phyloP scores from a whole-genome alignment of 352 stramenopile species.

The Stramenopiles sp. region DNA sequence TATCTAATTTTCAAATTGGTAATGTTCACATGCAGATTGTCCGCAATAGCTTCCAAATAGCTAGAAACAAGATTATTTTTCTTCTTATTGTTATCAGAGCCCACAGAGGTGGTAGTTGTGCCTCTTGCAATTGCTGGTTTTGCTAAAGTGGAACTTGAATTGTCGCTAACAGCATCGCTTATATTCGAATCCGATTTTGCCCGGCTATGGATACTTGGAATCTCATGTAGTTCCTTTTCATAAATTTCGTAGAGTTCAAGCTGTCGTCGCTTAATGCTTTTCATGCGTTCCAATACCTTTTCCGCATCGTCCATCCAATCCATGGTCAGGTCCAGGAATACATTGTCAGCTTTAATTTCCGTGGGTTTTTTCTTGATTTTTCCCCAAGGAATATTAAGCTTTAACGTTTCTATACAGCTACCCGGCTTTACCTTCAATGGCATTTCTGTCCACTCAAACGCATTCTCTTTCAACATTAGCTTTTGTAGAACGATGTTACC shows the following conservation, averaged over 20 bases:
- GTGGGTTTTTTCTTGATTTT: no score
- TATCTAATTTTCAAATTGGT: slow-evolving; percentile 2
- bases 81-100: no score
- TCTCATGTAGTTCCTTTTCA: not conserved
- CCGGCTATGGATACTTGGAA: not conserved
- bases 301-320: not conserved
- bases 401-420: not conserved
- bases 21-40: not conserved
- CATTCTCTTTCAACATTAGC: not conserved
- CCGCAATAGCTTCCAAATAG: not conserved
- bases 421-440: not conserved
- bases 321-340: no score
- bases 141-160: no score
- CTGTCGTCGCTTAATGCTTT: not conserved
- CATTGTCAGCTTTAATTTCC: no score
- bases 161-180: no score
- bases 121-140: no score
- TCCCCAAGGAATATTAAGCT: not conserved
- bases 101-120: not conserved
- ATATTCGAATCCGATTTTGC: not conserved
- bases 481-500: not conserved
- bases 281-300: not conserved
- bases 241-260: not conserved
- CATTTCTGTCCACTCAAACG: not conserved
- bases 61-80: no score